Evolutionary conservation across 2,329 filamentous ascomycete species (phyloP).

Genomic region (Tolypocladium tropicale): DNA sequence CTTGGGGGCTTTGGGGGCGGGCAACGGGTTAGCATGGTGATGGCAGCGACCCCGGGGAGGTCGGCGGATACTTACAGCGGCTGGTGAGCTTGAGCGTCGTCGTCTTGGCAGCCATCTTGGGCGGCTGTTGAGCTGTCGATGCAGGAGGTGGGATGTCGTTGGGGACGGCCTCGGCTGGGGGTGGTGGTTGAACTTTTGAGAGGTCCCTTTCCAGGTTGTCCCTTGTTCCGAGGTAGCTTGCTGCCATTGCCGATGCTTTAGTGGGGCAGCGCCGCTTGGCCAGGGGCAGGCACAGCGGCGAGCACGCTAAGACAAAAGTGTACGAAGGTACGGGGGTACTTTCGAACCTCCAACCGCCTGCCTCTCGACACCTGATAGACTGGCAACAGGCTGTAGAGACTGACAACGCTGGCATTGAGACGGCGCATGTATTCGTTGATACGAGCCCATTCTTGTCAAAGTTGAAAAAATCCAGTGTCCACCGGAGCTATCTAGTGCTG

Average conservation of each 20-base stretch:
- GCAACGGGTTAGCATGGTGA: too few relatives aligned
- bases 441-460: too few relatives aligned
- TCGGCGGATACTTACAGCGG: slow-evolving; percentile 2
- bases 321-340: too few relatives aligned
- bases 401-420: not conserved
- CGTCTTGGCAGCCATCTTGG: slow-evolving; percentile 20
- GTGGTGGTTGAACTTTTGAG: not conserved
- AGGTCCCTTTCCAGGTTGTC: not conserved
- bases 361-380: too few relatives aligned
- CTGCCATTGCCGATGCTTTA: not conserved
- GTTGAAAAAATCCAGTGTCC: too few relatives aligned
- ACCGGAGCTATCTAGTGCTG: too few relatives aligned
- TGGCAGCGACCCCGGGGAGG: too few relatives aligned
- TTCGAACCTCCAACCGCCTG: too few relatives aligned
- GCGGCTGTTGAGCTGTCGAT: not conserved
- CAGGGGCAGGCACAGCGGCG: not conserved
- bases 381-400: too few relatives aligned
- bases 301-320: not conserved
- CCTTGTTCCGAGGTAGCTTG: not conserved
- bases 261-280: not conserved
- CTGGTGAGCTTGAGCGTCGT: slow-evolving; percentile 32
- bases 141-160: slow-evolving; percentile 1
- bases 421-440: too few relatives aligned
- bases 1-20: slow-evolving; percentile 27
- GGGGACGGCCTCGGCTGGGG: not conserved